Evolutionary conservation across 306 rosid genomes (phyloP).

Genomic region (Gleditsia sinensis): DNA sequence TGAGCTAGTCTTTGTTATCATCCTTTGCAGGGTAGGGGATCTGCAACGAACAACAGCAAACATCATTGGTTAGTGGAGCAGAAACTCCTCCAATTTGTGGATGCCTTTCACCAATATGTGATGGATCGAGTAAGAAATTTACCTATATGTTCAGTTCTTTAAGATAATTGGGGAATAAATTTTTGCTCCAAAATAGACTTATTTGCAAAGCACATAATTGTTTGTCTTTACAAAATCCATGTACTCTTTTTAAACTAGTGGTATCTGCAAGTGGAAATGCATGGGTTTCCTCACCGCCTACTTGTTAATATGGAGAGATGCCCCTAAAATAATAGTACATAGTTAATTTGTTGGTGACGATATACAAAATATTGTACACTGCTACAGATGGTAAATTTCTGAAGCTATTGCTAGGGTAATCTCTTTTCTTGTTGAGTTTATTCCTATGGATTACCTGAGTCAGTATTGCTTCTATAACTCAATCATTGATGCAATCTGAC

Average conservation of each 20-base stretch:
- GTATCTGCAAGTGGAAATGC: background rate
- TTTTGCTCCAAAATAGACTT: constrained; percentile 20
- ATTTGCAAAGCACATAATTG: background rate
- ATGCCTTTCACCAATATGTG: constrained; percentile 98
- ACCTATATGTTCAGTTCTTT: constrained; percentile 25
- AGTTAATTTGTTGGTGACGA: background rate
- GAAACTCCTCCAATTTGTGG: constrained; percentile 98
- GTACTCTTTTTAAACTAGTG: background rate
- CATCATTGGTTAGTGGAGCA: constrained; percentile 94
- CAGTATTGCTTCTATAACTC: background rate
- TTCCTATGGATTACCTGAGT: background rate
- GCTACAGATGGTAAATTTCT: no score
- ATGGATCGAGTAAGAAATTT: constrained; percentile 81
- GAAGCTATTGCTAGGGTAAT: background rate
- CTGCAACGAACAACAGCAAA: constrained; percentile 57
- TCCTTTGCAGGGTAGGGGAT: constrained; percentile 73
- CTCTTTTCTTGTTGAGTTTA: background rate
- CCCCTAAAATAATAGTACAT: background rate
- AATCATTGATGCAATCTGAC: background rate
- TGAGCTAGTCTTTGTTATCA: constrained; percentile 30
- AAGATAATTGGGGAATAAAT: constrained; percentile 12
- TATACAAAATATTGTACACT: background rate
- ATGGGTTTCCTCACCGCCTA: background rate
- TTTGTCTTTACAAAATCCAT: no score
- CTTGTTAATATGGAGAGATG: background rate